Conservation (phyloP, 2,329 filamentous ascomycete genomes). For the Pseudogymnoascus destructans region DNA sequence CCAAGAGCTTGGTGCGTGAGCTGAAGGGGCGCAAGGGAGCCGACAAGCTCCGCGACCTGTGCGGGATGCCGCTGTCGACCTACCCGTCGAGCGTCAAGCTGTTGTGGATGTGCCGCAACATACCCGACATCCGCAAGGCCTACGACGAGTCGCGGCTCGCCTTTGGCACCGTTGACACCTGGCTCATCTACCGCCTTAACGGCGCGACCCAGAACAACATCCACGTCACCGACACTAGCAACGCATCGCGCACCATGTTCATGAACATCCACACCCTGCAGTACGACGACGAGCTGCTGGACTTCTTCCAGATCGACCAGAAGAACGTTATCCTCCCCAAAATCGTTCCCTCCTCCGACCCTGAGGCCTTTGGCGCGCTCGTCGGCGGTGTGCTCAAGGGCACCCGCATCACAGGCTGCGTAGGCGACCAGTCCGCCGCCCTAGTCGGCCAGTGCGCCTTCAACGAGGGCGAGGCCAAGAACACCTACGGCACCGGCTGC, state of each 20-base stretch:
- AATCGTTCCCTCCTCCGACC: slow-evolving; percentile 62
- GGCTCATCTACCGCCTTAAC: slow-evolving; percentile 69
- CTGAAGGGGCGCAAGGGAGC: slow-evolving; percentile 54
- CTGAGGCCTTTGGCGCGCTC: slow-evolving; percentile 53
- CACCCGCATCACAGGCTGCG: slow-evolving; percentile 58
- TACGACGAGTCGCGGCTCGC: slow-evolving; percentile 60
- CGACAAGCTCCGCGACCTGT: slow-evolving; percentile 52
- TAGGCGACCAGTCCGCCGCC: slow-evolving; percentile 72
- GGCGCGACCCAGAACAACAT: slow-evolving; percentile 52
- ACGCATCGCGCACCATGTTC: slow-evolving; percentile 80
- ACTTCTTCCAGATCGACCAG: slow-evolving; percentile 62
- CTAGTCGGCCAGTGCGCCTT: slow-evolving; percentile 72
- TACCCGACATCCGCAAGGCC: slow-evolving; percentile 50
- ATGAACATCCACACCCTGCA: slow-evolving; percentile 66
- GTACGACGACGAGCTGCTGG: slow-evolving; percentile 59
- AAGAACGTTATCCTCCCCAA: slow-evolving; percentile 60
- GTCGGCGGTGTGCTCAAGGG: slow-evolving; percentile 49
- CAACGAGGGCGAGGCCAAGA: slow-evolving; percentile 63
- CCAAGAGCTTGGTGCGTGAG: slow-evolving; percentile 57
- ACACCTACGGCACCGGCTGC: slow-evolving; percentile 76
- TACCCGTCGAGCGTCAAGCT: slow-evolving; percentile 72
- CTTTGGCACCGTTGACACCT: slow-evolving; percentile 71
- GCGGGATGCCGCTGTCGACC: slow-evolving; percentile 67
- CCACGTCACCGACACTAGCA: slow-evolving; percentile 66
- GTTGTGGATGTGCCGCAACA: slow-evolving; percentile 61